A percentile compares a stretch with the other conserved stretches of the same genome.
Evolutionary conservation across 179 eudicot species (phyloP).

Genomic region (Silene vulgaris): DNA sequence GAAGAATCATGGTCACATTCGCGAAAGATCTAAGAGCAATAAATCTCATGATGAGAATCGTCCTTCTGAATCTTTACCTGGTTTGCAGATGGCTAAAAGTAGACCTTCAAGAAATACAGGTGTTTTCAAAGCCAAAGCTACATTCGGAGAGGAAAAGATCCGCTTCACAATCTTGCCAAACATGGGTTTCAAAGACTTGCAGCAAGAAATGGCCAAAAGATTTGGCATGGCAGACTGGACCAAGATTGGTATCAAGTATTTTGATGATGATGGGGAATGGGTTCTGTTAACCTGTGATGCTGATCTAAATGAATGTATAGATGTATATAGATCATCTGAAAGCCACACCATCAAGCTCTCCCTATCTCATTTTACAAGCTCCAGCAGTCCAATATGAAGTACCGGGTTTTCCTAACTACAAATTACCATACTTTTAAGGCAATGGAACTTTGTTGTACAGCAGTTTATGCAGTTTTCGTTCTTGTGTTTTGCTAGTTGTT

Average conservation of each 20-base stretch:
- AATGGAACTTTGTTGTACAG: conserved; percentile 16
- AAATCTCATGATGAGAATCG: conserved; percentile 34
- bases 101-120: conserved; percentile 28
- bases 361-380: conserved; percentile 35
- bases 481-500: conserved; percentile 23
- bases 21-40: conserved; percentile 36
- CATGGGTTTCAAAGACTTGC: conserved; percentile 53
- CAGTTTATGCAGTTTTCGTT: conserved; percentile 28
- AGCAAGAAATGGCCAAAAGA: conserved; percentile 50
- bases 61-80: conserved; percentile 27
- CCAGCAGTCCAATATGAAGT: conserved; percentile 53
- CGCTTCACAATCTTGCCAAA: conserved; percentile 51
- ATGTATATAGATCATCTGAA: conserved; percentile 50
- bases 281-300: conserved; percentile 84
- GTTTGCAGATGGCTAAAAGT: conserved; percentile 30
- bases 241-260: conserved; percentile 58
- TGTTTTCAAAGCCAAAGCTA: conserved; percentile 49
- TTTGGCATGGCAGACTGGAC: conserved; percentile 43
- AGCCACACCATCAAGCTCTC: conserved; percentile 56
- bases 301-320: conserved; percentile 79
- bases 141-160: conserved; percentile 61
- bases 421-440: conserved; percentile 13
- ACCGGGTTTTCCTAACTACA: conserved; percentile 33
- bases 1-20: conserved; percentile 27
- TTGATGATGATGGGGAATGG: conserved; percentile 87